Evolutionary conservation across 176 grass and related monocot genomes (phyloP), one percentile per base, ranked within the genome.

Genomic region (Hordeum marinum): DNA sequence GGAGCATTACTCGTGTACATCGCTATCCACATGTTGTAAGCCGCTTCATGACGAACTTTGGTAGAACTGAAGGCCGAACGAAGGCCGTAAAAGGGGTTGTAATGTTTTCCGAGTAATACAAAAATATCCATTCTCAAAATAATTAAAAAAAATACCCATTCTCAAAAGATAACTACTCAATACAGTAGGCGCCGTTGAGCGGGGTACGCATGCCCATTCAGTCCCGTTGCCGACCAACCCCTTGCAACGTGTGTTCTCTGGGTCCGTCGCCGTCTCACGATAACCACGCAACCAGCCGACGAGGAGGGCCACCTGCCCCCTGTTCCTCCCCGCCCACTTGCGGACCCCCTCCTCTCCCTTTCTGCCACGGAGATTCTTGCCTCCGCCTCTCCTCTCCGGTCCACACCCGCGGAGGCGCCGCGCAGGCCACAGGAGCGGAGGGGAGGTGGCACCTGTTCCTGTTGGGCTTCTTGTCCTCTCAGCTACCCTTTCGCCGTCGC

Each of bases 331-430:
- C 52, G 17, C 8, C 77, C 23, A 79, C 76, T 43, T 62, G 76
- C 29, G 29, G 29, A 29, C 76, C 15, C 8, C 36, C n/a, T 63
- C 76, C 76, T 43, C 8, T 79, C 76, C 36, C 23, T 79, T 63
- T 63, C 77, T 23, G 77, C 77, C 77, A 63, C 14, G 58, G 40
- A 64, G 77, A 64, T 79, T 31, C 61, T 63, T 79, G 59, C 77
- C 77, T 42, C 59, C 45, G 13, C 26, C 69, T 10, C 59, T 42
- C 23, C 24, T 41, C 76, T 62, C 76, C 36, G 76, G 59, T 64
- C 77, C 77, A 79, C 59, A 45, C 4, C 77, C 2, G 57, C 37
- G 58, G 76, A 2, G 76, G 37, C 76, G 76, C 76, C 58, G 59
- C 77, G 77, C 37, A 79, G 77, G 59, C 77, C 77, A 79, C 77